Evolutionary conservation across 2,329 filamentous ascomycete species (phyloP), one percentile per base, ranked within the genome.

Genomic region (Xylariaceae sp.): DNA sequence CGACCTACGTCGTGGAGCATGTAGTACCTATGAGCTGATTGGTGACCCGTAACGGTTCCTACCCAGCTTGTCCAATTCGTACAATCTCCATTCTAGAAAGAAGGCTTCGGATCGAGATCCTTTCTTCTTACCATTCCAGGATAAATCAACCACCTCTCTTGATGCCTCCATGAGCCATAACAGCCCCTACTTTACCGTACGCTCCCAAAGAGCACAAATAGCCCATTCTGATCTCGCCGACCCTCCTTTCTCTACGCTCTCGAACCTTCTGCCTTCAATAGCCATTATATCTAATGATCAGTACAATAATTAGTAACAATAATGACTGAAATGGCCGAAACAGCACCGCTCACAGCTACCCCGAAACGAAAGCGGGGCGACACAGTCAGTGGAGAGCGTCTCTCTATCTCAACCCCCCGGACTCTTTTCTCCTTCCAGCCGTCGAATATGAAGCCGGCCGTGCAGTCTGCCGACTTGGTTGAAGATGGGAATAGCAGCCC

Each of bases 401-500:
- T 66, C 41, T 65, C 70, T 8, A 47, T 58, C 55, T 60, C 67
- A 5, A 58, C 49, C 50, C 41, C 56, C 65, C 70, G 47, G 46
- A 52, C 62, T 4, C 40, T 61, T 4, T 80, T 80, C 66, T 74
- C 76, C 1, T 81, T 81, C 61, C 73, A 77, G 53, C 59, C 44
- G 51, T 69, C 59, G 55, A 65, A 35, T 48, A 67, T 55, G 54
- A 56, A 51, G 47, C 55, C 57, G 26, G 40, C 53, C 34, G 29
- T 40, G 40, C 41, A 42, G n/a, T 50, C 57, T 26, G 44, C 55
- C 34, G 55, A 57, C 29, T 48, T 37, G 29, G 26, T 54, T 41
- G 74, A 77, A 32, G 77, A 79, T 49, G 79, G 78, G 55, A 75
- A 70, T 63, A 73, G 68, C 59, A 83, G 80, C 59, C 79, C 80